Conservation (phyloP, 108 stramenopile genomes). For the Nannochloropsis gaditana region DNA sequence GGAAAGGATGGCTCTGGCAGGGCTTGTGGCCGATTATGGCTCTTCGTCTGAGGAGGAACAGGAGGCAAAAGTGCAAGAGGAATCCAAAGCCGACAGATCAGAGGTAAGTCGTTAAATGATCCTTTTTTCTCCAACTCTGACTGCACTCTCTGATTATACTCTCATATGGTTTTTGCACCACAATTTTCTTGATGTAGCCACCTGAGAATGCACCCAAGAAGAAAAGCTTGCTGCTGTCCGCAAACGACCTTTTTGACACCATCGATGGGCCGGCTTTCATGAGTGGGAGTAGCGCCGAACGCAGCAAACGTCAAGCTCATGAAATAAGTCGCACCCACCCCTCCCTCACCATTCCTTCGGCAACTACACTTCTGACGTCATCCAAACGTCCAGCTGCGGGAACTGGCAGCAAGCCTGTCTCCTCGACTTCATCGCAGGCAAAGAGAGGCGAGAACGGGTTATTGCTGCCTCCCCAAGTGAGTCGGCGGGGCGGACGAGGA, state of each 20-base stretch:
- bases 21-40: not conserved
- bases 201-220: not conserved
- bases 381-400: not conserved
- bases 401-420: not conserved
- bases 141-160: too few relatives aligned
- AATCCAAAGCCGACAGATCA: not conserved
- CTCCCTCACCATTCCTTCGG: not conserved
- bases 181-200: too few relatives aligned
- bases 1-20: not conserved
- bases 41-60: not conserved
- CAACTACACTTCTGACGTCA: not conserved
- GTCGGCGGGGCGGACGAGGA: conserved; percentile 2
- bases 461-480: conserved; percentile 2
- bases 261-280: conserved; percentile 7
- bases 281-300: not conserved
- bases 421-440: not conserved
- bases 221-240: not conserved
- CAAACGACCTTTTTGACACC: not conserved
- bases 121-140: too few relatives aligned
- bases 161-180: too few relatives aligned
- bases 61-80: not conserved
- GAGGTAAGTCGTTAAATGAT: too few relatives aligned
- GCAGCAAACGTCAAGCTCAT: not conserved
- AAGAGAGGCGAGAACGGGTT: not conserved
- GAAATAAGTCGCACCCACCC: not conserved